phyloP scores from a whole-genome alignment of 371 early-diverging fungal species.

The Syncephalastrum racemosum region DNA sequence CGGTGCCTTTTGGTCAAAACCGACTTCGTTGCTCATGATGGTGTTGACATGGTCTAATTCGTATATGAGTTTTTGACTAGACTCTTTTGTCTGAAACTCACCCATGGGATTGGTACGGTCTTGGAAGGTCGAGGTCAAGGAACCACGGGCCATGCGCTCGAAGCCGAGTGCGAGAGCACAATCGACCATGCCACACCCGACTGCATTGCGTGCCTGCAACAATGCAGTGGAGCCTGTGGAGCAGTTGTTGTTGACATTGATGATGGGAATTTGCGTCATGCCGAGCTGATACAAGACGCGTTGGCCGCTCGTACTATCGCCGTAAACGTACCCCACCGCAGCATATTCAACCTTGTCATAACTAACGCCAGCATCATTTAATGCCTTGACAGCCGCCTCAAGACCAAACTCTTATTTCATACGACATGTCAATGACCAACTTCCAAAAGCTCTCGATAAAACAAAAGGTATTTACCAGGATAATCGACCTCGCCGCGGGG shows the following conservation, averaged over 20 bases:
- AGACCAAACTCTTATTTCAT: constrained; percentile 60
- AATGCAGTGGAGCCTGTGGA: constrained; percentile 80
- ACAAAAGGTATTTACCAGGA: constrained; percentile 46
- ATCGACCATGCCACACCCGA: constrained; percentile 66
- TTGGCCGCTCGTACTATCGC: constrained; percentile 76
- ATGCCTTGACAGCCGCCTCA: constrained; percentile 75
- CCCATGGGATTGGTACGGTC: constrained; percentile 72
- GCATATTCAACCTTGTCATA: constrained; percentile 70
- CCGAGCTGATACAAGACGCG: constrained; percentile 71
- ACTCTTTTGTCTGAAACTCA: constrained; percentile 11
- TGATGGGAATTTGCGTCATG: constrained; percentile 62
- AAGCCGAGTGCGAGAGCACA: constrained; percentile 80
- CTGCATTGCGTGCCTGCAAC: constrained; percentile 65
- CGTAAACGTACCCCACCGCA: constrained; percentile 62
- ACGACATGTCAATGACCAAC: background rate
- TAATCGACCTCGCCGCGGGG: constrained; percentile 61
- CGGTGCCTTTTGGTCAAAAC: constrained; percentile 60
- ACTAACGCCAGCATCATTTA: constrained; percentile 66
- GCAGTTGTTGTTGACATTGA: constrained; percentile 84
- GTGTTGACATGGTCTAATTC: constrained; percentile 51
- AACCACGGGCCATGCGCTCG: constrained; percentile 72
- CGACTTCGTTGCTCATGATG: constrained; percentile 59
- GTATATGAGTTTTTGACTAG: background rate
- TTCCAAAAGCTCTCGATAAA: constrained; percentile 17
- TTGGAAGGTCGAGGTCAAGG: constrained; percentile 53